Base-by-base conservation (phyloP, 2,329 filamentous ascomycete species). In the Hypoxylon sp. region DNA sequence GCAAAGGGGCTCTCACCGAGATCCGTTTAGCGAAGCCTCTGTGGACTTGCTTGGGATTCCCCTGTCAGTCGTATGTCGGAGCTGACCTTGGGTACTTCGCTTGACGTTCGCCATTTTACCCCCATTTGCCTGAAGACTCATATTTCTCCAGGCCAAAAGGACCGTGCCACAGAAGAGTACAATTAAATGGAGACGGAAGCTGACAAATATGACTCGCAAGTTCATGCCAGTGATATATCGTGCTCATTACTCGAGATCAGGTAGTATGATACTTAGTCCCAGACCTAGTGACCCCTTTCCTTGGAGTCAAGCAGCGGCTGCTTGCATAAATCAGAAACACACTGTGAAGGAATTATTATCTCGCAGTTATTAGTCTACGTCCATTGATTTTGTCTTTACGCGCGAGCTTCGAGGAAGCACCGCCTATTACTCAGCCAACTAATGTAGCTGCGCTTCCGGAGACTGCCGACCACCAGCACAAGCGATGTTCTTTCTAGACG, bases 281-380 rank as follows among this genome's bases (percentile, higher is more conserved):
- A 73, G 70, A 75, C 74, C 71, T 71, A 73, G 74, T 64, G 67
- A 64, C 63, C 67, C 72, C 68, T 62, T 73, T 68, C 56, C 68
- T 29, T 57, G 35, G 53, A 59, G 47, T 62, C 60, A 66, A 62
- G 62, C 51, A 53, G 52, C 74, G 75, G 75, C 60, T 75, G 53
- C 69, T 56, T 72, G 72, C 75, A 76, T 74, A 70, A 61, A 68
- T 69, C 50, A 65, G 67, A 72, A 72, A 72, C 69, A 48, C 70
- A 54, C 63, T 51, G 61, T 63, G 61, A 50, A 53, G 37, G 55
- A 62, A 54, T 61, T 61, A 54, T 61, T 61, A 39, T 59, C 60
- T 64, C 51, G 60, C 58, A 37, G 35, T 53, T 39, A 60, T 60
- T 56, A n/a, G 17, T 46, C 37, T 48, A 50, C n/a, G 13, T 24